These are phyloP conservation scores for Pseudonitzschia multiseries DNA, from an alignment of 108 stramenopile genomes.

Conservation along the genomic window DNA sequence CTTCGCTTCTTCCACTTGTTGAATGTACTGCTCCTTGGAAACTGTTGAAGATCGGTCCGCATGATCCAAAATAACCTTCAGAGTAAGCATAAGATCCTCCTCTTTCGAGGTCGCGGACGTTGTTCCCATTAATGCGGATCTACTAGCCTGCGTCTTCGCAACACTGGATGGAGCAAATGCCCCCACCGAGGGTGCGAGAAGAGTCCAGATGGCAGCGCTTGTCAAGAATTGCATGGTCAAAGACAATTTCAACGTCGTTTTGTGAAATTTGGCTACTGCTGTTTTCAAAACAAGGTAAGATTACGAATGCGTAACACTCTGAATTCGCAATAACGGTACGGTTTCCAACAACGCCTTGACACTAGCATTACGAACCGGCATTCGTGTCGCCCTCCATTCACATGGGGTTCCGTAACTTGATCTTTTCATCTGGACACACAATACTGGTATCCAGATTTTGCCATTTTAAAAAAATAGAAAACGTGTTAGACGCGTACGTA, in stretches of 20 bases:
- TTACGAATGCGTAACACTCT: too few relatives aligned
- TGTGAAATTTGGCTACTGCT: too few relatives aligned
- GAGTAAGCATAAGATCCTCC: slow-evolving; percentile 52
- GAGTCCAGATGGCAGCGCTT: background rate
- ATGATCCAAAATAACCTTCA: slow-evolving; percentile 54
- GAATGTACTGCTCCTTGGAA: slow-evolving; percentile 43
- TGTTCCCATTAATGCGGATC: too few relatives aligned
- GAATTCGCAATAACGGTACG: too few relatives aligned
- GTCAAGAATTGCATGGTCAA: slow-evolving; percentile 19
- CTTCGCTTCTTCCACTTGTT: slow-evolving; percentile 38
- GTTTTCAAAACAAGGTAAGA: too few relatives aligned
- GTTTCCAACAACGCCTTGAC: too few relatives aligned
- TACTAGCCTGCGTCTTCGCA: background rate
- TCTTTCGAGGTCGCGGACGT: slow-evolving; percentile 41
- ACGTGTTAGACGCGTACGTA: slow-evolving; percentile 3
- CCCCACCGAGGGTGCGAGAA: background rate
- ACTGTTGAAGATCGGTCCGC: slow-evolving; percentile 40
- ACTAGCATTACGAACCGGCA: too few relatives aligned
- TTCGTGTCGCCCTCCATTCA: too few relatives aligned
- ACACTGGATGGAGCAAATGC: slow-evolving; percentile 15
- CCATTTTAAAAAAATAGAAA: background rate
- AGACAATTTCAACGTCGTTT: background rate
- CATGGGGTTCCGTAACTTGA: too few relatives aligned
- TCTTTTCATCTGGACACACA: too few relatives aligned
- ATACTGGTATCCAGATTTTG: background rate